These are phyloP conservation scores for Mimosa pudica DNA, from an alignment of 306 rosid species.

Conservation along the genomic window DNA sequence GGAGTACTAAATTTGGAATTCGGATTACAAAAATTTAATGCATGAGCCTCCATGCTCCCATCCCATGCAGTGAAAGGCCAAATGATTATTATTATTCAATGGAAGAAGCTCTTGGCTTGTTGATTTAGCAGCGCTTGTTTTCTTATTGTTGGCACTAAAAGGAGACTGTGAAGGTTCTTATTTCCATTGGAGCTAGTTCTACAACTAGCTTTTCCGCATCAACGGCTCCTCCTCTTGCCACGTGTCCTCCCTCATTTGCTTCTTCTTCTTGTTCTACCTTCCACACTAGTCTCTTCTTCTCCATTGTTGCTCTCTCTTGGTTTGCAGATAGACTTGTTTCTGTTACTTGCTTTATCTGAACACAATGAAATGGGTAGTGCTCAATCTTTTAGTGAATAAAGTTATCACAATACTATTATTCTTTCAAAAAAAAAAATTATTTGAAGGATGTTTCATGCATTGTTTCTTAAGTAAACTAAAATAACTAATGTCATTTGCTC, in stretches of 20 bases:
- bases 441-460: not conserved
- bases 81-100: not conserved
- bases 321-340: constrained; percentile 77
- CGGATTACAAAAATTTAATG: too few relatives aligned
- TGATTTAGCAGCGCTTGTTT: not conserved
- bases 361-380: constrained; percentile 5
- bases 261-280: constrained; percentile 46
- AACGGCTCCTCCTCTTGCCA: constrained; percentile 61
- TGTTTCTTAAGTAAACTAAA: not conserved
- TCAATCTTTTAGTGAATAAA: not conserved
- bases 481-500: not conserved
- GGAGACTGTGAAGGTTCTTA: constrained; percentile 55
- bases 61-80: too few relatives aligned
- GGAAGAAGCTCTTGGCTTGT: constrained; percentile 3
- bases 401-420: not conserved
- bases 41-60: too few relatives aligned
- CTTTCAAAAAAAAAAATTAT: too few relatives aligned
- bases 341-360: constrained; percentile 55
- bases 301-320: constrained; percentile 77
- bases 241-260: constrained; percentile 35
- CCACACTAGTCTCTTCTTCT: constrained; percentile 72
- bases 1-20: too few relatives aligned
- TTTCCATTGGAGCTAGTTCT: constrained; percentile 73
- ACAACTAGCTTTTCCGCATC: constrained; percentile 61
- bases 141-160: constrained; percentile 27